Evolutionary conservation across 1,284 basidiomycete genomes (phyloP), one percentile per base, ranked within the genome.

Genomic region (Ganoderma lucidum): DNA sequence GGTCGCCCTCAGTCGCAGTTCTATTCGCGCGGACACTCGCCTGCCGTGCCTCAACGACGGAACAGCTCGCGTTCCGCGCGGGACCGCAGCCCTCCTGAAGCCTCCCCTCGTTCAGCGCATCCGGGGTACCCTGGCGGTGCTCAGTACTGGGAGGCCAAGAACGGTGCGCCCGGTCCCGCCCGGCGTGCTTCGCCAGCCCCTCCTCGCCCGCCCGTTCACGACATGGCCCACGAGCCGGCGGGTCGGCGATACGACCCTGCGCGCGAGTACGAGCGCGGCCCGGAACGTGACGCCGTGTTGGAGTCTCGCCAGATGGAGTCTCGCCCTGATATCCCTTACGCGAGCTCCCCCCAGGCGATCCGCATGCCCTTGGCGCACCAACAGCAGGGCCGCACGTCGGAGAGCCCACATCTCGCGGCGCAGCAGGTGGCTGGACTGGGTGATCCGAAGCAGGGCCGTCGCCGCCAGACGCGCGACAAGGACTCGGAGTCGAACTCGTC

Each of bases 21-120:
- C 62, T 70, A 70, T 63, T 56, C 62, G 15, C 74, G 74, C 30
- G 68, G 69, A 48, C 76, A 76, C 66, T 79, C 78, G 30, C 76
- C 75, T 35, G 70, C 78, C 8, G 70, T 68, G 6, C 65, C 78
- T 23, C 78, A 74, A 69, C 76, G 75, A 37, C 79, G 68, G 3
- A 78, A 74, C 53, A 83, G 81, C 67, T 78, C 80, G 19, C 77
- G 77, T 17, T 72, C 70, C 48, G 71, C 71, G 8, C 75, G 76
- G 37, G 78, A 79, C 37, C 78, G 79, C 51, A 79, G 76, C 59
- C 85, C 86, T 14, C 84, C 80, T 62, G 81, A 87, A 55, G 83
- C 86, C 5, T 91, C 89, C 0, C 89, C 90, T 12, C 84, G 87
- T 30, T 82, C 83, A 17, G 78, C 81, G 0, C 88, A 87, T 62